Evolutionary conservation across 768 basidiomycete species (phyloP), one percentile per base, ranked within the genome.

Genomic region (Agrocybe praecox): DNA sequence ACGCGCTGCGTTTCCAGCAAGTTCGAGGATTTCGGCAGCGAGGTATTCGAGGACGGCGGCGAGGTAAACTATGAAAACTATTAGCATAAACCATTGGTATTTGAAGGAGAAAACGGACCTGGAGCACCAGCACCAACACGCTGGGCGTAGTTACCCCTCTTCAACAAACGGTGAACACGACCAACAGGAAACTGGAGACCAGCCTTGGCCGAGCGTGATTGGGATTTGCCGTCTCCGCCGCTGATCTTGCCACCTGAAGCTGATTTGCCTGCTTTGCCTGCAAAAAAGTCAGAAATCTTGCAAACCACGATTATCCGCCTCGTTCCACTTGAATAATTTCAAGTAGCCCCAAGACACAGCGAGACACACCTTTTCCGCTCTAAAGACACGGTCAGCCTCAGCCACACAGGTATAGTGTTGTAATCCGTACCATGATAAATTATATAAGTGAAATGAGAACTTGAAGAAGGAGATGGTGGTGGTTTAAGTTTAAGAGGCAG

Each of bases 41-140:
- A 96, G 84, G 74, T 96, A 94, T 70, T 95, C 94, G 56, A 96
- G 87, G 56, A 95, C 94, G 46, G 92, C 92, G 51, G 92, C 94
- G 62, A 95, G 88, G 75, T 96, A 96, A 46, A 96, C 92, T 90
- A 65, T 34, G 5, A 19, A 34, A 40, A 43, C 12, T n/a, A 23
- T 52, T 4, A 60, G 56, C 43, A 54, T 36, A 46, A 43, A 12
- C 57, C 44, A 57, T 33, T 1, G 26, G 24, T 10, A 22, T 45
- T 33, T 12, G n/a, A 55, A 51, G 29, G 15, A 18, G 6, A 51
- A 10, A 14, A 70, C 76, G 22, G 59, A 90, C 89, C 89, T 67
- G 89, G 92, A 63, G 94, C 91, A 74, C 93, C 93, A 58, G 87
- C 86, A 71, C 92, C 94, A 62, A 96, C 85, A 69, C 94, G 90